These are phyloP conservation scores for Cucumis cinereus DNA, from an alignment of 306 rosid species.

Conservation along the genomic window DNA sequence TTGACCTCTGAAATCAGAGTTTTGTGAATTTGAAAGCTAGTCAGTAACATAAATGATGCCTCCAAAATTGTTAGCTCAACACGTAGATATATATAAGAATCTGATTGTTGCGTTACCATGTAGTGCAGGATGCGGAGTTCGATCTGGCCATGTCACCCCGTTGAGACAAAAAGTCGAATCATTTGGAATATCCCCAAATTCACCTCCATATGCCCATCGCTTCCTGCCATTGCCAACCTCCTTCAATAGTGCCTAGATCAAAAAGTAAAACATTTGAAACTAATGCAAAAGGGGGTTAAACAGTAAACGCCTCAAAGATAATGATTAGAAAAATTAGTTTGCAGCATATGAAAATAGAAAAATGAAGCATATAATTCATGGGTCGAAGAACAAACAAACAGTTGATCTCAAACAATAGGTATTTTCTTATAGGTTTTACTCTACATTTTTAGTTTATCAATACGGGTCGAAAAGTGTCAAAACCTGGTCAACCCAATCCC, in stretches of 20 bases:
- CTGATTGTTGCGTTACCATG: slow-evolving; percentile 38
- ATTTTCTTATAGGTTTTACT: not conserved
- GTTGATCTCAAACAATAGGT: not conserved
- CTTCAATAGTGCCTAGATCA: slow-evolving; percentile 50
- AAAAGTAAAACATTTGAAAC: not conserved
- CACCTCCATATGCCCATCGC: slow-evolving; percentile 98
- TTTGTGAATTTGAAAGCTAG: slow-evolving; percentile 1
- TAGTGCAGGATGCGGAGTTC: slow-evolving; percentile 88
- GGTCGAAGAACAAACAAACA: not conserved
- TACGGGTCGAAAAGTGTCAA: not conserved
- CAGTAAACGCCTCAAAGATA: not conserved
- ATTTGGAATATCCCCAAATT: slow-evolving; percentile 82
- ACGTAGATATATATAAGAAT: not conserved
- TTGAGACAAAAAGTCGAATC: slow-evolving; percentile 82
- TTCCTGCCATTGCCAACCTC: slow-evolving; percentile 39
- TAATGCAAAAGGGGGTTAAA: not conserved
- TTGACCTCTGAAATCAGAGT: slow-evolving; percentile 65
- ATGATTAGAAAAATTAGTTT: not conserved
- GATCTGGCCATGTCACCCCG: slow-evolving; percentile 74
- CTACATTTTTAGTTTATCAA: not conserved
- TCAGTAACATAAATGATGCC: not conserved
- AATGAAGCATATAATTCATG: not conserved
- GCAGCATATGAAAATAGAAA: not conserved
- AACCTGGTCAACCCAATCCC: slow-evolving; percentile 99
- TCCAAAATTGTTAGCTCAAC: not conserved